Base-by-base conservation (phyloP, 2,329 filamentous ascomycete species). In the Colletotrichum sp. region DNA sequence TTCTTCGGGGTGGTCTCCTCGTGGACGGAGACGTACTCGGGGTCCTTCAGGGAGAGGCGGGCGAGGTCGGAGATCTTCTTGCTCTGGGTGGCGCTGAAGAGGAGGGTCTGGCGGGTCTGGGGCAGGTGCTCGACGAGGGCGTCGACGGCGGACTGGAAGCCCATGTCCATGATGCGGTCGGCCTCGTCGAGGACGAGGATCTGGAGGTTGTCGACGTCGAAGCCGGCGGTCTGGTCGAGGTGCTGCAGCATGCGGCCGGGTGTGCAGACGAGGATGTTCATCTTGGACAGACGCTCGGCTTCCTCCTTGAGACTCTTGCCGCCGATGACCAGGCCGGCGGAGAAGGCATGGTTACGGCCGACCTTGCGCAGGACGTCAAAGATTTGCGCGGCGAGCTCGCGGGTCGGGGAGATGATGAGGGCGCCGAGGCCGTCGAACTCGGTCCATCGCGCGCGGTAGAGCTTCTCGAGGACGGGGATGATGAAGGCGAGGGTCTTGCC, bases 211-310 rank as follows among this genome's bases (percentile, higher is more conserved):
- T 97, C 94, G 78, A 96, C 94, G 78, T 96, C 95, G 82, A 99
- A 94, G 21, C 94, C 93, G 1, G 95, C 95, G 0, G 96, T 99
- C 87, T 98, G 96, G 81, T 98, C 96, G 81, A 99, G 89, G 84
- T 99, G 97, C 85, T 99, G 97, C 80, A 99, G 87, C 90, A 99
- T 98, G 44, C 97, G 92, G 3, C 97, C 97, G 0, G 97, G 97
- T 2, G 97, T 99, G 81, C 96, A 98, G 12, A 99, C 95, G 30
- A 99, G 87, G 64, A 99, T 99, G 83, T 99, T 99, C 96, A 99
- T 99, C 78, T 95, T 92, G 5, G 92, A 92, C 76, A 99, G 83
- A 39, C 96, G 91, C 80, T 98, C 95, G 28, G 95, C 93, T 86
- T 99, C 92, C 81, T 98, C 96, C 82, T 95, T 93, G 80, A 98